A percentile compares a stretch with the other conserved stretches of the same genome.
These are phyloP conservation scores for Simplicillium sp. DNA, from an alignment of 2,329 filamentous ascomycete species.

Conservation along the genomic window DNA sequence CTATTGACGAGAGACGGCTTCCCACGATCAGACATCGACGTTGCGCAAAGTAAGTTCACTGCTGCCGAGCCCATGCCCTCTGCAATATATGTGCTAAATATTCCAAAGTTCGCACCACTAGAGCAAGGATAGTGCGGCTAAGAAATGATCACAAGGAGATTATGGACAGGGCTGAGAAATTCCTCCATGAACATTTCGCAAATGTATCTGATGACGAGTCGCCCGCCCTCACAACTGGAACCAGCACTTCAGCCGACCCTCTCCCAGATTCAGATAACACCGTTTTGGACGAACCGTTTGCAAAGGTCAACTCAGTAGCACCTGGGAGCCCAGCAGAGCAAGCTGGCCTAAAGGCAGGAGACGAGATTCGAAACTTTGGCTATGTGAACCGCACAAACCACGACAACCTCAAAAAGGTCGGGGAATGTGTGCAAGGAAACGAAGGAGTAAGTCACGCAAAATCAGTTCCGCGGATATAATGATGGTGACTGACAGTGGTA, in stretches of 20 bases:
- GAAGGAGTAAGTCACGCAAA: conserved; percentile 60
- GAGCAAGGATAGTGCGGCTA: conserved; percentile 78
- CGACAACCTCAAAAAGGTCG: conserved; percentile 75
- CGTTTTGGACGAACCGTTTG: conserved; percentile 46
- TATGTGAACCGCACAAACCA: conserved; percentile 77
- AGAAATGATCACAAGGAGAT: conserved; percentile 90
- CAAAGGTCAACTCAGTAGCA: conserved; percentile 79
- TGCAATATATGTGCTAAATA: conserved; percentile 2
- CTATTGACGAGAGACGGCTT: conserved; percentile 86
- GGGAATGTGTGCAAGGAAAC: conserved; percentile 81
- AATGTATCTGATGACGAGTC: conserved; percentile 39
- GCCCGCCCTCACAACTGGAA: conserved; percentile 9
- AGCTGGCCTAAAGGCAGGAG: conserved; percentile 72
- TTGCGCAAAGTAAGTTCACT: conserved; percentile 68
- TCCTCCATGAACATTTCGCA: conserved; percentile 88
- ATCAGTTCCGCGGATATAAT: neutral
- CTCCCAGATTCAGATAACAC: conserved; percentile 19
- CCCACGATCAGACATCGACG: conserved; percentile 85
- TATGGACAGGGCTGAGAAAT: conserved; percentile 74
- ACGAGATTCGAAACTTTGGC: conserved; percentile 78
- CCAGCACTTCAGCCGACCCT: conserved; percentile 12
- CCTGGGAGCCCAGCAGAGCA: conserved; percentile 69
- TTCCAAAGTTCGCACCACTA: conserved; percentile 73
- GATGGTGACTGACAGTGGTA: conserved; percentile 23
- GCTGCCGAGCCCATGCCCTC: conserved; percentile 8